A percentile compares a stretch with the other conserved stretches of the same genome.
Evolutionary conservation across 108 stramenopile genomes (phyloP).

Genomic region (Skeletonema potamos): DNA sequence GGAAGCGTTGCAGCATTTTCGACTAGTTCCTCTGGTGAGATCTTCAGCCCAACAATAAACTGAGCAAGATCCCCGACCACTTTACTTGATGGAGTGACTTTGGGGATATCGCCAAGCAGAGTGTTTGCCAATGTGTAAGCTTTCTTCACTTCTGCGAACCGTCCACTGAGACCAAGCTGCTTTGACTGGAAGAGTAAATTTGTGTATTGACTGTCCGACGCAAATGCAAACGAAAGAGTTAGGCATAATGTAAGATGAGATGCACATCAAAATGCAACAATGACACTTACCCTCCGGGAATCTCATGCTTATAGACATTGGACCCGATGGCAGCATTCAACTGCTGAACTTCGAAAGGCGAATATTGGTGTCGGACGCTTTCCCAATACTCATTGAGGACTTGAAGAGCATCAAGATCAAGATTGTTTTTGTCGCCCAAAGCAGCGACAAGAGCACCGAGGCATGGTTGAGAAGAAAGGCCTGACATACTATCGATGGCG

Average conservation of each 20-base stretch:
- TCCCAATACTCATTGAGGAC: constrained; percentile 79
- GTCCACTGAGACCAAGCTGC: constrained; percentile 71
- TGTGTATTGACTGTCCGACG: constrained; percentile 68
- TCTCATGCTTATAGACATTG: constrained; percentile 50
- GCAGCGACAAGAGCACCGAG: constrained; percentile 76
- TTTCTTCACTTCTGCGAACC: constrained; percentile 72
- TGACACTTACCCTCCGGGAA: constrained; percentile 37
- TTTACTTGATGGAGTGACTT: constrained; percentile 92
- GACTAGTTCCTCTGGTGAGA: constrained; percentile 62
- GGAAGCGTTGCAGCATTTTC: constrained; percentile 61
- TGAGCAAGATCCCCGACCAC: constrained; percentile 86
- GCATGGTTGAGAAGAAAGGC: constrained; percentile 76
- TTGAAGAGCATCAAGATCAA: constrained; percentile 50
- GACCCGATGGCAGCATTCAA: constrained; percentile 58
- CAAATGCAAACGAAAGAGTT: neutral
- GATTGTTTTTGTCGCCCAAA: constrained; percentile 60
- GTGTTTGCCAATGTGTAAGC: constrained; percentile 77
- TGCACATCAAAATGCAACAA: neutral
- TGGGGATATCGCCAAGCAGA: constrained; percentile 86
- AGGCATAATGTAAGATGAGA: neutral
- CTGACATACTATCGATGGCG: constrained; percentile 76
- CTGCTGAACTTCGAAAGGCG: constrained; percentile 79
- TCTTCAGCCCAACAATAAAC: constrained; percentile 72
- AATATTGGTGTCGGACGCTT: constrained; percentile 61
- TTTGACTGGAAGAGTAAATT: constrained; percentile 87